A percentile compares a stretch with the other conserved stretches of the same genome.
Conservation (phyloP, 2,329 filamentous ascomycete genomes). For the Elsinoe australis region DNA sequence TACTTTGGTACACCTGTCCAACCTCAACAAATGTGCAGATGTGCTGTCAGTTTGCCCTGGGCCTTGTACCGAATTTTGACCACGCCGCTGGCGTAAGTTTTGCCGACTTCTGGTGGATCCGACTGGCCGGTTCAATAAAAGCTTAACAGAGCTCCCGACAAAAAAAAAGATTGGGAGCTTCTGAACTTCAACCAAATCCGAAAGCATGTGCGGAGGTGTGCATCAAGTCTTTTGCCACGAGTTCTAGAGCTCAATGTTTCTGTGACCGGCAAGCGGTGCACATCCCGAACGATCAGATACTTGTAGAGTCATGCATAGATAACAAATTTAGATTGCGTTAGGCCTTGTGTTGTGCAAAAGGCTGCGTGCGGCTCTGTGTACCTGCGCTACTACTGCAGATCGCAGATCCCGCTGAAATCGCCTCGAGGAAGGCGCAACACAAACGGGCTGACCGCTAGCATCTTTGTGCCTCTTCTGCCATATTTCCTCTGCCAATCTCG, state of each 20-base stretch:
- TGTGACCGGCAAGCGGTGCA: neutral
- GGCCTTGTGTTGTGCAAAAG: neutral
- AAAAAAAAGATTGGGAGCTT: constrained; percentile 14
- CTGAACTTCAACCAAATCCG: constrained; percentile 11
- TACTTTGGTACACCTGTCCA: no score
- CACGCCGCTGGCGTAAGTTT: constrained; percentile 2
- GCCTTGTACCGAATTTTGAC: neutral
- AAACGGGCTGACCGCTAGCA: constrained; percentile 15
- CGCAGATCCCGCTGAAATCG: constrained; percentile 5
- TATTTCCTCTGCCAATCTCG: neutral
- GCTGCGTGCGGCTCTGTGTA: constrained; percentile 15
- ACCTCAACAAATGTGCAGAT: no score
- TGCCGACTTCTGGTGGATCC: constrained; percentile 4
- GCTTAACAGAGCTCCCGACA: constrained; percentile 2
- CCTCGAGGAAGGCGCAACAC: constrained; percentile 12
- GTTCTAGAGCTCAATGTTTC: neutral
- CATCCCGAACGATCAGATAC: constrained; percentile 15
- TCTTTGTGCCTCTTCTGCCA: neutral
- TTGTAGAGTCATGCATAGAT: constrained; percentile 4
- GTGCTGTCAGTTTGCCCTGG: no score
- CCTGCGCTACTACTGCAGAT: constrained; percentile 13
- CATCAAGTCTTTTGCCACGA: neutral
- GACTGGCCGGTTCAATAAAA: constrained; percentile 3
- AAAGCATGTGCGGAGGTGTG: neutral
- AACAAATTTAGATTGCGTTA: neutral